These are phyloP conservation scores for Colletotrichum agaves DNA, from an alignment of 2,329 filamentous ascomycete species.

Conservation along the genomic window DNA sequence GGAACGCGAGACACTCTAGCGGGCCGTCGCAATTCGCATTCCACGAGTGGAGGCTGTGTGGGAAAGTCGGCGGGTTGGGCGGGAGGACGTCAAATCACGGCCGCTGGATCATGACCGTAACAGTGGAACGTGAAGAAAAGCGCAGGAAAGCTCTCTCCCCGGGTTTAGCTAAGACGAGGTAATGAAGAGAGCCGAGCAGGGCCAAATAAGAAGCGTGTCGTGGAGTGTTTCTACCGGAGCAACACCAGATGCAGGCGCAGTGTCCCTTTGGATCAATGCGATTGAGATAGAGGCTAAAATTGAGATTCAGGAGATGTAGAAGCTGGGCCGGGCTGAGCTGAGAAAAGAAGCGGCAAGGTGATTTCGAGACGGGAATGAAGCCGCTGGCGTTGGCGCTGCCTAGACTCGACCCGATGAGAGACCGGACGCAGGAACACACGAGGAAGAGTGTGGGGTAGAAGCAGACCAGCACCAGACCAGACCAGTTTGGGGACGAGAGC, in stretches of 20 bases:
- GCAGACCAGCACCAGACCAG: constrained; percentile 2
- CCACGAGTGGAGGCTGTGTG: not conserved
- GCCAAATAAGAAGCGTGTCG: not conserved
- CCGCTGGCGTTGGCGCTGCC: not conserved
- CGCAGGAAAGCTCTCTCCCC: not conserved
- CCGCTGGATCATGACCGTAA: not conserved
- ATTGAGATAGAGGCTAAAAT: too few relatives aligned
- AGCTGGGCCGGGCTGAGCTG: not conserved
- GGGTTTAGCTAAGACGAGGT: not conserved
- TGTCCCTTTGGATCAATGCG: too few relatives aligned
- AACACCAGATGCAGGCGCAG: not conserved
- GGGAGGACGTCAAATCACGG: constrained; percentile 3
- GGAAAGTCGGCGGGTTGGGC: not conserved
- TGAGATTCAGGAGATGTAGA: too few relatives aligned
- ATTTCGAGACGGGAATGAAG: not conserved
- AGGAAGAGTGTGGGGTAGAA: constrained; percentile 33
- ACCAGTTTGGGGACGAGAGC: not conserved
- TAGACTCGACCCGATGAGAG: constrained; percentile 9
- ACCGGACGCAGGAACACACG: constrained; percentile 19
- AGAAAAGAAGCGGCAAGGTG: not conserved
- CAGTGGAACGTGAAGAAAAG: not conserved
- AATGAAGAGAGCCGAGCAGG: not conserved
- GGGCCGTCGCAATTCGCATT: constrained; percentile 18
- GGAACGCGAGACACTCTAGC: constrained; percentile 21
- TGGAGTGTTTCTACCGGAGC: not conserved